Evolutionary conservation across 2,329 filamentous ascomycete species (phyloP).

Genomic region (Penicillium sp.): DNA sequence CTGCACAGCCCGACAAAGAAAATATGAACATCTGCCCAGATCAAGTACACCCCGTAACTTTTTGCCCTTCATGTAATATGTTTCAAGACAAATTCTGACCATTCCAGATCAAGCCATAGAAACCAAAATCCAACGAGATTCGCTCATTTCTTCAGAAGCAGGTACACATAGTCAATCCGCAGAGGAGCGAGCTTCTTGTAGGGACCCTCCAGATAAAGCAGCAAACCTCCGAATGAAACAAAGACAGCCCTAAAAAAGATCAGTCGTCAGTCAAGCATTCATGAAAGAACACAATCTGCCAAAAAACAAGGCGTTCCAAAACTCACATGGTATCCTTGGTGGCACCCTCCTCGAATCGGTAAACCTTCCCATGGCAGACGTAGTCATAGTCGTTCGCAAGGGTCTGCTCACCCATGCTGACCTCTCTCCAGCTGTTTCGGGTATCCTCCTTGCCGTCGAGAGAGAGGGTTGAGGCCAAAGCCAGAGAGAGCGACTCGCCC

Average conservation of each 20-base stretch:
- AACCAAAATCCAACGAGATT: conserved; percentile 3
- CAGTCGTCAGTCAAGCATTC: conserved; percentile 1
- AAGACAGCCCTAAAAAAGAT: conserved; percentile 71
- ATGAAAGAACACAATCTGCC: neutral
- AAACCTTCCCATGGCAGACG: conserved; percentile 51
- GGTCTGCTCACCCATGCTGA: conserved; percentile 53
- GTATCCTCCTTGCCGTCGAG: conserved; percentile 79
- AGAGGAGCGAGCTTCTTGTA: conserved; percentile 92
- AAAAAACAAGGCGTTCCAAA: conserved; percentile 1
- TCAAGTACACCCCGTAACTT: conserved; percentile 20
- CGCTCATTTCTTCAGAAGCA: conserved; percentile 81
- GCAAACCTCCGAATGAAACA: conserved; percentile 84
- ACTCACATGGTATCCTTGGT: conserved; percentile 80
- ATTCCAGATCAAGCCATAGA: conserved; percentile 5
- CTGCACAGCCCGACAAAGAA: conserved; percentile 33
- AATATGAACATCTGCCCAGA: conserved; percentile 17
- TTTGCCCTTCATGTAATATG: conserved; percentile 12
- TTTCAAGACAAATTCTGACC: conserved; percentile 1
- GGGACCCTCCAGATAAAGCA: conserved; percentile 87
- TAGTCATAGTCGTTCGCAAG: conserved; percentile 52
- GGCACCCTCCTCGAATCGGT: conserved; percentile 51
- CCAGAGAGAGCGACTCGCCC: conserved; percentile 73
- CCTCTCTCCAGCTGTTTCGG: conserved; percentile 72
- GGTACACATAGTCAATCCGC: conserved; percentile 88
- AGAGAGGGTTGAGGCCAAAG: conserved; percentile 77